Base-by-base conservation (phyloP, 352 stramenopile genomes). In the Pythium biforme region DNA sequence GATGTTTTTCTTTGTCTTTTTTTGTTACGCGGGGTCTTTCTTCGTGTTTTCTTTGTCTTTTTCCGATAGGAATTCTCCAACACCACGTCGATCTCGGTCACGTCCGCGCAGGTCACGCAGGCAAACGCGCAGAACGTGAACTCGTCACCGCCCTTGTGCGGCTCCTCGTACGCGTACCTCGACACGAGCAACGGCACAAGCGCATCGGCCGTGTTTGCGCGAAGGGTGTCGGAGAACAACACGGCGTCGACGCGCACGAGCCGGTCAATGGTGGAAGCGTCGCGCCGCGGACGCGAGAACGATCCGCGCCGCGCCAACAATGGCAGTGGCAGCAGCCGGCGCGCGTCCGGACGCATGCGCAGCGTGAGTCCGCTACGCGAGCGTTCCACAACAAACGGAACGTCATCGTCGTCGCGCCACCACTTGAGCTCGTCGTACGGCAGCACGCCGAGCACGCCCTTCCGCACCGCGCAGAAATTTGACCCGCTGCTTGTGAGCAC, bases 281-380 rank as follows among this genome's bases (percentile, higher is more conserved):
- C 50, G 9, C 29, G 46, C 15, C 50, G 62, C 7, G 57, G 55
- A 1, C 20, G 29, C 15, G 49, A 64, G 48, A 64, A 63, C 22
- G 49, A 50, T 8, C 31, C 47, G 22, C 52, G 46, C 1, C 48
- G 50, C 11, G 39, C 23, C 9, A 62, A 52, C 27, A 23, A 26
- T 26, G 40, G 39, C 34, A 37, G 41, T 17, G 7, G 34, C 39
- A 27, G 43, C 10, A 10, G 26, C 3, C 49, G 55, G 14, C 31
- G 31, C 1, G 52, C 63, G 1, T 31, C 43, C 4, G 51, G 26
- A 29, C 62, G 74, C 17, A 68, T 77, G 66, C 76, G 70, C n/a
- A 88, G 75, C 19, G 73, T 80, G 34, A 87, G 77, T 52, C 76
- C 79, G 3, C 56, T 73, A 9, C 73, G 69, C 12, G 71, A 70